phyloP scores from a whole-genome alignment of 257 asterid species.

The Penstemon eatonii region DNA sequence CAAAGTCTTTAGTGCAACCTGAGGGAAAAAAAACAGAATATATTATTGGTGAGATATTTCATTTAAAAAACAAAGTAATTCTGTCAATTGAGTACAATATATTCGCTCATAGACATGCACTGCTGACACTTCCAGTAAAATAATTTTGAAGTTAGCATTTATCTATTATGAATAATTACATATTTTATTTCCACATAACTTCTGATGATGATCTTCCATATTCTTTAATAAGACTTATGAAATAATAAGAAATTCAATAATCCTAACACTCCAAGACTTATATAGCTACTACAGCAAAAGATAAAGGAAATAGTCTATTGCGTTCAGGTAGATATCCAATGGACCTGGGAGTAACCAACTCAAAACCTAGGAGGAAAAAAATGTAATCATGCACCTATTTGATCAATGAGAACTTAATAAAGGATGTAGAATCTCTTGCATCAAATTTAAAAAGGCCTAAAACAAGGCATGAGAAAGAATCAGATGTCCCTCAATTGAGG shows the following conservation, averaged over 20 bases:
- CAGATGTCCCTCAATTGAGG: too few species aligned
- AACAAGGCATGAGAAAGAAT: too few species aligned
- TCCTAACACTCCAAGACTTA: too few species aligned
- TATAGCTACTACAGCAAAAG: too few species aligned
- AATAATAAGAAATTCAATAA: neutral
- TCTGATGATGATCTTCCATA: neutral
- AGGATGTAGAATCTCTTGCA: too few species aligned
- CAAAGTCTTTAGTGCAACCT: slow-evolving; percentile 84
- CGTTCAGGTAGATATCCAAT: too few species aligned
- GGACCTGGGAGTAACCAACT: too few species aligned
- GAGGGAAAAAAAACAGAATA: slow-evolving; percentile 18
- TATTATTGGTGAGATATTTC: neutral
- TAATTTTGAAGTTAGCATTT: neutral
- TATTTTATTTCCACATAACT: neutral
- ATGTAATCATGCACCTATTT: too few species aligned
- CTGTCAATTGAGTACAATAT: neutral
- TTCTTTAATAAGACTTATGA: neutral
- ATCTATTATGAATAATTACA: neutral
- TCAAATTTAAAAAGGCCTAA: too few species aligned
- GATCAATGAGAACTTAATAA: too few species aligned
- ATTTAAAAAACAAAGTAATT: neutral
- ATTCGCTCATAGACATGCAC: neutral
- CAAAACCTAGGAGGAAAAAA: too few species aligned
- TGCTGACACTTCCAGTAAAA: neutral
- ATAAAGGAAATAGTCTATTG: too few species aligned